These are phyloP conservation scores for Vinca minor DNA, from an alignment of 257 asterid genomes.

Conservation along the genomic window DNA sequence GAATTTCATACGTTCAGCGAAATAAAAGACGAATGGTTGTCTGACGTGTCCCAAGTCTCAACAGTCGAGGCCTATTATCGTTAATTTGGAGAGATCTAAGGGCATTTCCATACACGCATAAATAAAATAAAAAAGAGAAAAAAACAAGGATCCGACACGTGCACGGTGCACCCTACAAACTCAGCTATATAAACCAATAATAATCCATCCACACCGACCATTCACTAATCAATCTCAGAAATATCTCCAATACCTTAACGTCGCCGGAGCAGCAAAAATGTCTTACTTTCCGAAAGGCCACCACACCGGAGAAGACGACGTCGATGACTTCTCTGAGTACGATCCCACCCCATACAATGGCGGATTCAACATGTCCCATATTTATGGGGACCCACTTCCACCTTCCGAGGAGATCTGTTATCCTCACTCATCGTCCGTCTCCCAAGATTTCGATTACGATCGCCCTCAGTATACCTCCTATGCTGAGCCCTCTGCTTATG, in stretches of 20 bases:
- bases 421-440: constrained; percentile 40
- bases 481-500: constrained; percentile 80
- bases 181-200: background rate
- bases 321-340: constrained; percentile 69
- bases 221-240: background rate
- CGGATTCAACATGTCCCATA: constrained; percentile 60
- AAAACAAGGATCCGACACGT: no score
- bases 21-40: no score
- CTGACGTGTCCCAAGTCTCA: no score
- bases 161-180: background rate
- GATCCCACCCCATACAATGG: constrained; percentile 90
- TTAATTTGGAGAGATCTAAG: constrained; percentile 6
- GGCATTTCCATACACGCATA: background rate
- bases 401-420: constrained; percentile 78
- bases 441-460: constrained; percentile 58
- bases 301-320: constrained; percentile 32
- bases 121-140: no score
- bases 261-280: constrained; percentile 24
- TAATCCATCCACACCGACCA: background rate
- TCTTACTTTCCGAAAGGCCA: constrained; percentile 72
- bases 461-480: constrained; percentile 68
- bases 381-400: constrained; percentile 70
- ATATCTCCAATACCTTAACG: background rate
- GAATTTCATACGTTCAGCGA: no score
- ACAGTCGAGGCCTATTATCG: background rate